phyloP scores from a whole-genome alignment of 2,329 filamentous ascomycete genomes.

The Aspergillus clavatus region DNA sequence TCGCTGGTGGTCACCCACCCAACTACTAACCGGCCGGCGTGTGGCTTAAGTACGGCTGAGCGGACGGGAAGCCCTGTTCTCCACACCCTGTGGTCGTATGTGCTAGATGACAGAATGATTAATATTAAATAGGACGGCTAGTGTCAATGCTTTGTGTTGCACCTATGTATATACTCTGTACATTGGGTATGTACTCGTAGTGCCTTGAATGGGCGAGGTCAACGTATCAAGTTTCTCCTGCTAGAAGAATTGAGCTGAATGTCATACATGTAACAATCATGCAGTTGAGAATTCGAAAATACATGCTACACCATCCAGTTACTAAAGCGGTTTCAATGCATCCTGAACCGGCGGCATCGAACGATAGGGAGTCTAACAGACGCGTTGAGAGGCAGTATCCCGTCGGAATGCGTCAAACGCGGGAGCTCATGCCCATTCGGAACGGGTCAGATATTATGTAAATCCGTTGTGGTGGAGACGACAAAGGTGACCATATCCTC shows the following conservation, averaged over 20 bases:
- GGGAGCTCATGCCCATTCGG: neutral
- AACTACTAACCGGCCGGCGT: too few species aligned
- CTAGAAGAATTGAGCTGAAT: neutral
- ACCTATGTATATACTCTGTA: neutral
- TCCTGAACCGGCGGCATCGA: neutral
- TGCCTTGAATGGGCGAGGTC: neutral
- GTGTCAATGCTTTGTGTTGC: neutral
- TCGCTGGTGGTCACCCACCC: too few species aligned
- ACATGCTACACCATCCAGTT: neutral
- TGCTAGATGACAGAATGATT: too few species aligned
- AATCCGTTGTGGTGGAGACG: too few species aligned
- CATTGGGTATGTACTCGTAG: neutral
- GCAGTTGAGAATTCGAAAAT: neutral
- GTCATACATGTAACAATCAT: neutral
- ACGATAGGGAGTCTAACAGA: neutral
- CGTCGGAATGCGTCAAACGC: neutral
- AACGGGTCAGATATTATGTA: conserved; percentile 20
- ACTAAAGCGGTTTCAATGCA: neutral
- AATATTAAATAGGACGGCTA: neutral
- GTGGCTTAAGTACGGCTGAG: too few species aligned
- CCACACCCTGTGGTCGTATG: too few species aligned
- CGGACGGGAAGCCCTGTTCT: too few species aligned
- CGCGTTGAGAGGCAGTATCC: neutral
- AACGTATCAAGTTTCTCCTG: neutral
- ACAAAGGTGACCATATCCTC: conserved; percentile 49